Percentiles rank a stretch among this genome's conserved stretches.
phyloP scores from a whole-genome alignment of 2,329 filamentous ascomycete genomes.

The Drechslerella coelobrocha region DNA sequence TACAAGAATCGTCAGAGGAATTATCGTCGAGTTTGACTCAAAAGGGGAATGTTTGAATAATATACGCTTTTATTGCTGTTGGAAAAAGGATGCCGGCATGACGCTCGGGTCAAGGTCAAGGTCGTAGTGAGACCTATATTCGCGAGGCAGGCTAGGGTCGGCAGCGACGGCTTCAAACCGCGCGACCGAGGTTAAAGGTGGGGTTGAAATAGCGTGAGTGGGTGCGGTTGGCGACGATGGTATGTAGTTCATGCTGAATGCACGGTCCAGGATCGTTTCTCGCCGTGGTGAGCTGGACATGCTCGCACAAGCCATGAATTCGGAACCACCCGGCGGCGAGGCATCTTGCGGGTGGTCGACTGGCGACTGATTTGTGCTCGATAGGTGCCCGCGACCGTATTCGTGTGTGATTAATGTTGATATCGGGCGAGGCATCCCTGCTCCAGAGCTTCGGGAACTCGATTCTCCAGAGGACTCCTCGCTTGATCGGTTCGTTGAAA shows the following conservation, averaged over 20 bases:
- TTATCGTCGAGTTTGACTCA: no score
- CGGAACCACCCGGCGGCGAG: constrained; percentile 33
- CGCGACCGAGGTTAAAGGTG: constrained; percentile 37
- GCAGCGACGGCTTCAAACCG: constrained; percentile 42
- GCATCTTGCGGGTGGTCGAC: constrained; percentile 32
- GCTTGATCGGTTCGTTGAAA: constrained; percentile 38
- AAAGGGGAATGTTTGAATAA: not conserved
- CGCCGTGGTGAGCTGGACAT: constrained; percentile 42
- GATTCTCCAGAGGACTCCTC: constrained; percentile 41
- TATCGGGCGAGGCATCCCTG: constrained; percentile 29
- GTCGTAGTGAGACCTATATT: constrained; percentile 20
- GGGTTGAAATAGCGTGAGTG: constrained; percentile 16
- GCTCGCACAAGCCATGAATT: constrained; percentile 40
- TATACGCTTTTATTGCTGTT: constrained; percentile 16
- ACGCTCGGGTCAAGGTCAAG: constrained; percentile 41
- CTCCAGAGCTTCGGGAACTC: constrained; percentile 29
- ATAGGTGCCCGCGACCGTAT: constrained; percentile 17
- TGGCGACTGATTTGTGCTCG: constrained; percentile 38
- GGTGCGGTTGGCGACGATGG: constrained; percentile 38
- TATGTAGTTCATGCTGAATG: constrained; percentile 50
- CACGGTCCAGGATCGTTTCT: constrained; percentile 47
- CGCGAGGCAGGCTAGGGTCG: constrained; percentile 14
- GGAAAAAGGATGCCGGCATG: constrained; percentile 48
- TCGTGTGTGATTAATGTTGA: constrained; percentile 46
- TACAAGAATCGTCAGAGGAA: constrained; percentile 15